phyloP scores from a whole-genome alignment of 2,329 filamentous ascomycete species.

The Neurospora crassa region DNA sequence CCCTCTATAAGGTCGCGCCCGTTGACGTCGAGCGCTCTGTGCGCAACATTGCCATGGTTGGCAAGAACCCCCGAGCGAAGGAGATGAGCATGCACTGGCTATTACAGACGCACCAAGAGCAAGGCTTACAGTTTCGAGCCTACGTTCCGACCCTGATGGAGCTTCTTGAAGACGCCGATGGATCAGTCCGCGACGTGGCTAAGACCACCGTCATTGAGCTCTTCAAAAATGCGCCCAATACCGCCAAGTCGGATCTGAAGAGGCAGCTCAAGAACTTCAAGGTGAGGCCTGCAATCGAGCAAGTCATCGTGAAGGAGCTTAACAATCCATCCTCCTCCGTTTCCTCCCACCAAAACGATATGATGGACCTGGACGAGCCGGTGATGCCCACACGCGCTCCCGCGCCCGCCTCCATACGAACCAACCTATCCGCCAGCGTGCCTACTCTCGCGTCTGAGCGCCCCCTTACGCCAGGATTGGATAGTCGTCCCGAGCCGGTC shows the following conservation, averaged over 20 bases:
- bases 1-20: constrained; percentile 62
- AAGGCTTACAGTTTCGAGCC: constrained; percentile 68
- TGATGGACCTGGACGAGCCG: background rate
- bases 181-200: constrained; percentile 74
- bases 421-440: constrained; percentile 39
- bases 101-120: constrained; percentile 71
- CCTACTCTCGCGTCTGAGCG: constrained; percentile 41
- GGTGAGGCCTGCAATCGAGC: constrained; percentile 77
- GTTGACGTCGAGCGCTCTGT: constrained; percentile 72
- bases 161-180: constrained; percentile 82
- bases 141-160: constrained; percentile 80
- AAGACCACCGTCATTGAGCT: constrained; percentile 79
- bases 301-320: constrained; percentile 69
- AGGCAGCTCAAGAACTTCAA: constrained; percentile 75
- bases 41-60: constrained; percentile 66
- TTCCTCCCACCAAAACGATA: constrained; percentile 29
- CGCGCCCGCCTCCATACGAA: constrained; percentile 30
- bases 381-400: constrained; percentile 9
- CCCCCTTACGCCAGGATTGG: constrained; percentile 48
- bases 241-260: constrained; percentile 82
- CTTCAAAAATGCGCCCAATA: constrained; percentile 72
- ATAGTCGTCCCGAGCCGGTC: constrained; percentile 57
- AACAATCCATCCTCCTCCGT: constrained; percentile 36
- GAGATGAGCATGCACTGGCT: constrained; percentile 82
- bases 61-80: constrained; percentile 76